phyloP scores from a whole-genome alignment of 2,329 filamentous ascomycete species.

The Colletotrichum sp. region DNA sequence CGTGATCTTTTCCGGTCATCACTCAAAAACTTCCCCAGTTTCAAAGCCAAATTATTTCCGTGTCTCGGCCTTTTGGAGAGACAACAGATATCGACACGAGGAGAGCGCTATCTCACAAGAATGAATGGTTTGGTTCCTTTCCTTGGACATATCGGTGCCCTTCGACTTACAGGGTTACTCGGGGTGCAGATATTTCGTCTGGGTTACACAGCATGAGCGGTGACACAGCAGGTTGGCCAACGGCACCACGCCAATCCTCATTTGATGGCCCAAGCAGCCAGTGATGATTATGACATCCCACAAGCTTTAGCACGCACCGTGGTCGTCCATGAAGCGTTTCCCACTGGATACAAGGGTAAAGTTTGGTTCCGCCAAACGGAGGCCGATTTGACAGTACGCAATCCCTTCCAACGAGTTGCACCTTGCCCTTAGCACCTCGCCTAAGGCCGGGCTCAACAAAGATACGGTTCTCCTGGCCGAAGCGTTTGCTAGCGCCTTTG shows the following conservation, averaged over 20 bases:
- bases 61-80: not conserved
- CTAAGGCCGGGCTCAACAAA: not conserved
- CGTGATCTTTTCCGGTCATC: not conserved
- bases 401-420: not conserved
- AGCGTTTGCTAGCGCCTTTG: not conserved
- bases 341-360: not conserved
- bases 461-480: not conserved
- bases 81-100: not conserved
- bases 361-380: conserved; percentile 1
- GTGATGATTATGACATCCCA: not conserved
- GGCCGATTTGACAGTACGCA: not conserved
- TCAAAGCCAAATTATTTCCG: not conserved
- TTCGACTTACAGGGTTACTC: not conserved
- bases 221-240: not conserved
- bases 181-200: not conserved
- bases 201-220: conserved; percentile 8
- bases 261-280: conserved; percentile 1
- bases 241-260: not conserved
- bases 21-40: not conserved
- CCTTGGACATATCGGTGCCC: not conserved
- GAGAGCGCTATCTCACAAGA: not conserved
- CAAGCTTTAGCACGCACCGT: conserved; percentile 2
- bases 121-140: not conserved
- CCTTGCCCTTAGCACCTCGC: not conserved
- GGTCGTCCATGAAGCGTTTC: not conserved